phyloP scores from a whole-genome alignment of 345 rosid genomes.

The Eucalyptus sp. region DNA sequence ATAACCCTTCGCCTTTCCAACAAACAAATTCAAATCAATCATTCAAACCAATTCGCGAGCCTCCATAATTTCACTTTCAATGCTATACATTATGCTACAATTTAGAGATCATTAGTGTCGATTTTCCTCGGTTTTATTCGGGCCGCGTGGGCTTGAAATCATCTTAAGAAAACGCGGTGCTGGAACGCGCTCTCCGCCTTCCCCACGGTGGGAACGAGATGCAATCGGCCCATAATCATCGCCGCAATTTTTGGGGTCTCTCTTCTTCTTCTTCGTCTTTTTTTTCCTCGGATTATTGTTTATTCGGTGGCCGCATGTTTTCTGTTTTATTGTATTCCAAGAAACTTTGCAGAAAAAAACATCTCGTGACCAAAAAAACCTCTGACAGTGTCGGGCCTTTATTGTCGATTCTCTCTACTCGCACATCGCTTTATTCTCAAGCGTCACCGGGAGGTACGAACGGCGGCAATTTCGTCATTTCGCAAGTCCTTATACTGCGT shows the following conservation, averaged over 20 bases:
- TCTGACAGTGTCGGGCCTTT: background rate
- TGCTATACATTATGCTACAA: fast-evolving
- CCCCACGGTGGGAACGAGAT: background rate
- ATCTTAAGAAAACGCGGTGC: background rate
- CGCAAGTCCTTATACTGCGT: background rate
- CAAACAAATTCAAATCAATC: background rate
- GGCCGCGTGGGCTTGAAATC: background rate
- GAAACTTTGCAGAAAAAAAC: background rate
- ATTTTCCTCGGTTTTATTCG: background rate
- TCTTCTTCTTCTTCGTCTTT: background rate
- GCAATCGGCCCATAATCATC: background rate
- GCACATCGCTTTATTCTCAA: background rate
- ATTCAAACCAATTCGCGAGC: background rate
- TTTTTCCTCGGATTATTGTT: background rate
- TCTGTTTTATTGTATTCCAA: background rate
- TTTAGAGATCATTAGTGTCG: background rate
- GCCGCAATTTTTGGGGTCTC: background rate
- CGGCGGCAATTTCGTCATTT: background rate
- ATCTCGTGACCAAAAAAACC: background rate
- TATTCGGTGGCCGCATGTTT: background rate
- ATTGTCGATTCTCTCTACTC: background rate
- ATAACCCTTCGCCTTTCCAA: fast-evolving
- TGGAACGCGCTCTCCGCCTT: background rate
- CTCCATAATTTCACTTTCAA: background rate
- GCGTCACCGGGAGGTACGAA: background rate